Conservation (phyloP, 2,329 filamentous ascomycete species). For the Coleophoma cylindrospora region DNA sequence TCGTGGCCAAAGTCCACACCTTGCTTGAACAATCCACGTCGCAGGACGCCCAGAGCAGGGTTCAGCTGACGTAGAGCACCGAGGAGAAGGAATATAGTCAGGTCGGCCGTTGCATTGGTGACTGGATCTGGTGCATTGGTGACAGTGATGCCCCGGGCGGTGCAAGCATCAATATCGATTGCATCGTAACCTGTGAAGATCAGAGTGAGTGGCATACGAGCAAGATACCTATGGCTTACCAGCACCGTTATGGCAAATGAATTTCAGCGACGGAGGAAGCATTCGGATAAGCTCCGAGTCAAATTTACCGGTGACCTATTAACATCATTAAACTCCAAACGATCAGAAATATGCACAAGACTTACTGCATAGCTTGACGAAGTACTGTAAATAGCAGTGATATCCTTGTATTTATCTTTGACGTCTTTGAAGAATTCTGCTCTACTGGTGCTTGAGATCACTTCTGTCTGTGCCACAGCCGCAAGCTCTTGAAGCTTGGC, state of each 20-base stretch:
- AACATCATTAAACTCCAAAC: neutral
- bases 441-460: constrained; percentile 4
- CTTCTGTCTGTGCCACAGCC: constrained; percentile 3
- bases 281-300: constrained; percentile 61
- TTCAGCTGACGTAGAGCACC: constrained; percentile 51
- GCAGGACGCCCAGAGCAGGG: constrained; percentile 35
- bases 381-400: constrained; percentile 7
- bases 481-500: neutral
- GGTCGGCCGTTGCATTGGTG: constrained; percentile 75
- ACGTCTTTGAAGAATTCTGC: constrained; percentile 6
- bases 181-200: constrained; percentile 69
- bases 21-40: constrained; percentile 28
- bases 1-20: constrained; percentile 41
- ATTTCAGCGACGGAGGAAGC: constrained; percentile 36
- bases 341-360: neutral
- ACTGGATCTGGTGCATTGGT: constrained; percentile 73
- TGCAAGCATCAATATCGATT: constrained; percentile 67
- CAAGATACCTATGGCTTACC: constrained; percentile 34
- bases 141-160: constrained; percentile 49
- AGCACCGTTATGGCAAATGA: constrained; percentile 28
- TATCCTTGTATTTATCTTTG: constrained; percentile 4
- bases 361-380: constrained; percentile 5
- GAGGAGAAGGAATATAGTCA: constrained; percentile 71
- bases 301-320: constrained; percentile 30
- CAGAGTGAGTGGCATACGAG: constrained; percentile 38